A percentile compares a stretch with the other conserved stretches of the same genome.
Conservation (phyloP, 129 eudicot genomes). For the Centrapalus pauciflorus region DNA sequence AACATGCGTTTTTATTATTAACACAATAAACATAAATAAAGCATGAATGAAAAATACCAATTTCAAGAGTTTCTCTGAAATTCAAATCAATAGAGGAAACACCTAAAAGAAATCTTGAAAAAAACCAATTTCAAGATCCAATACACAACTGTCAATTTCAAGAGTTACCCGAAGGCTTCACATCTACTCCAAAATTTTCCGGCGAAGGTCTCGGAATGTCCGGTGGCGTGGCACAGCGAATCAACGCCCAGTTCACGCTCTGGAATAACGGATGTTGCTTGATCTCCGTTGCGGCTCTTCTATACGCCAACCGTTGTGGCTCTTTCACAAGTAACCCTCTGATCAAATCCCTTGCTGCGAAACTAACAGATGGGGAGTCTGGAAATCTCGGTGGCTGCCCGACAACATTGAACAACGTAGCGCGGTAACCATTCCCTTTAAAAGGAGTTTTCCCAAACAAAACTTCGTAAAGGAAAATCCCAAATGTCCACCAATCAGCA, state of each 20-base stretch:
- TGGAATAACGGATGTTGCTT: conserved; percentile 73
- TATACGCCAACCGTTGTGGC: conserved; percentile 59
- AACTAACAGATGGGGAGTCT: conserved; percentile 50
- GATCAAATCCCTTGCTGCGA: conserved; percentile 51
- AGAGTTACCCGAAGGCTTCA: no score
- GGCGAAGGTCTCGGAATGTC: conserved; percentile 50
- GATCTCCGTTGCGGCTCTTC: conserved; percentile 64
- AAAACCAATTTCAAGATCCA: no score
- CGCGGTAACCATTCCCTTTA: conserved; percentile 62
- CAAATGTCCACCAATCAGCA: conserved; percentile 74
- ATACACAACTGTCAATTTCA: no score
- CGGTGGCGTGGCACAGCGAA: conserved; percentile 49
- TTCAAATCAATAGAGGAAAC: no score
- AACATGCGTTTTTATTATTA: no score
- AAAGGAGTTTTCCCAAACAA: conserved; percentile 66
- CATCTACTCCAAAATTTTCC: no score
- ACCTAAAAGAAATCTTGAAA: no score
- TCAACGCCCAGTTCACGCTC: conserved; percentile 67
- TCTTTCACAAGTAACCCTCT: conserved; percentile 60
- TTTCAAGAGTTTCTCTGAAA: no score
- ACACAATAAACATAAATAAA: no score
- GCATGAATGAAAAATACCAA: no score
- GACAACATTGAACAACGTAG: conserved; percentile 58
- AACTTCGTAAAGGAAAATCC: conserved; percentile 58
- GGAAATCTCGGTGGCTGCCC: conserved; percentile 64